Base-by-base conservation (phyloP, 2,329 filamentous ascomycete genomes). In the Diplodia sapinea region DNA sequence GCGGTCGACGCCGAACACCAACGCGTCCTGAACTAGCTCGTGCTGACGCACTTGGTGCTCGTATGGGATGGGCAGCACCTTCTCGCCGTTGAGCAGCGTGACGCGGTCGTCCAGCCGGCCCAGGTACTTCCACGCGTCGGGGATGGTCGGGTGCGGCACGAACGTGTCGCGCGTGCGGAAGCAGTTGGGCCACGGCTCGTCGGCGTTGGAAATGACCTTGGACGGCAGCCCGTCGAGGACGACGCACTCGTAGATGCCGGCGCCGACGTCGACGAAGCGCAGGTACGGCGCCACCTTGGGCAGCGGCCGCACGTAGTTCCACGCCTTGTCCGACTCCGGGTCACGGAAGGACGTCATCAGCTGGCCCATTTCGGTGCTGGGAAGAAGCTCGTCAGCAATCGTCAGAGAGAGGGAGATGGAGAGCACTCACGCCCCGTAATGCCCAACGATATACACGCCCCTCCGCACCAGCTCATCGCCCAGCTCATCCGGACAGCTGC, bases 281-380 rank as follows among this genome's bases (percentile, higher is more conserved):
- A 67, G 31, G 33, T 43, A 86, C 1, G 79, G 77, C 38, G 77
- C 75, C 3, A 82, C 76, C 15, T 74, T 72, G 0, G 79, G 75
- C 1, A 80, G 73, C 0, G 81, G 78, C 1, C 83, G 78, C n/a
- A 88, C 75, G 69, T 88, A 90, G 71, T 88, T 85, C 88, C 88
- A 90, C 3, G 80, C 83, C 51, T 82, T 83, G 73, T 89, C 88
- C 43, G 43, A 47, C 2, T 74, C 73, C 0, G 82, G 79, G 55
- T 62, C 56, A 11, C 87, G 79, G 70, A 85, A 83, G 0, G 86
- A 88, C 0, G 85, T 88, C 85, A 88, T 88, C 15, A 89, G 74
- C 71, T 87, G 84, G 6, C 87, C 87, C 1, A 84, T 86, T 73
- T 90, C 88, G 0, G 88, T 89, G 2, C 64, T 66, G 40, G 33